Evolutionary conservation across 108 stramenopile species (phyloP).

Genomic region (Cylindrotheca fusiformis): DNA sequence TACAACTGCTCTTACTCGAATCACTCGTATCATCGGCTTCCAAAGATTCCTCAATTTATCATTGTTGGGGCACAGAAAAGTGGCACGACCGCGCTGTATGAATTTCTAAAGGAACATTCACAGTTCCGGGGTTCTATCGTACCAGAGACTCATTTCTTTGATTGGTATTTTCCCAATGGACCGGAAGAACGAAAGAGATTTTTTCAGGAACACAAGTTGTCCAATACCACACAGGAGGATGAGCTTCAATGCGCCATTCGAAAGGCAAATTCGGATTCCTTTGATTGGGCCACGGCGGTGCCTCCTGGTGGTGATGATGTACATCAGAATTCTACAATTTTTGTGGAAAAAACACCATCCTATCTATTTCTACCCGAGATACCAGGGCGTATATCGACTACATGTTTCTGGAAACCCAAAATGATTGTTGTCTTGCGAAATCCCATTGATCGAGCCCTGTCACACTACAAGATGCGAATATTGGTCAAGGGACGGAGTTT

Average conservation of each 20-base stretch:
- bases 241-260: conserved; percentile 11
- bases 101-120: conserved; percentile 87
- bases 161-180: conserved; percentile 31
- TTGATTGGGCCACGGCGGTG: not conserved
- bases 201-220: conserved; percentile 1
- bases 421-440: conserved; percentile 88
- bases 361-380: conserved; percentile 16
- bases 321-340: conserved; percentile 4
- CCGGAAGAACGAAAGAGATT: conserved; percentile 5
- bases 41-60: conserved; percentile 55
- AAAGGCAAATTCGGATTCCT: conserved; percentile 2
- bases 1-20: not conserved
- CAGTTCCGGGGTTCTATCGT: conserved; percentile 52
- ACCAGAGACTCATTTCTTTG: conserved; percentile 92
- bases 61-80: conserved; percentile 89
- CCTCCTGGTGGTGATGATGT: not conserved
- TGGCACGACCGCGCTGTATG: conserved; percentile 87
- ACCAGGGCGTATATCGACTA: conserved; percentile 2
- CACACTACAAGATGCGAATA: conserved; percentile 82
- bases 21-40: conserved; percentile 1
- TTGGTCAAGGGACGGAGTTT: conserved; percentile 7
- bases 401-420: conserved; percentile 31
- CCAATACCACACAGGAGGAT: not conserved
- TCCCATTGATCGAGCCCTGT: conserved; percentile 83
- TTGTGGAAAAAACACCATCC: conserved; percentile 34